A percentile compares a stretch with the other conserved stretches of the same genome.
These are phyloP conservation scores for Umbilicus rupestris DNA, from an alignment of 164 flowering plant genomes.

Conservation along the genomic window DNA sequence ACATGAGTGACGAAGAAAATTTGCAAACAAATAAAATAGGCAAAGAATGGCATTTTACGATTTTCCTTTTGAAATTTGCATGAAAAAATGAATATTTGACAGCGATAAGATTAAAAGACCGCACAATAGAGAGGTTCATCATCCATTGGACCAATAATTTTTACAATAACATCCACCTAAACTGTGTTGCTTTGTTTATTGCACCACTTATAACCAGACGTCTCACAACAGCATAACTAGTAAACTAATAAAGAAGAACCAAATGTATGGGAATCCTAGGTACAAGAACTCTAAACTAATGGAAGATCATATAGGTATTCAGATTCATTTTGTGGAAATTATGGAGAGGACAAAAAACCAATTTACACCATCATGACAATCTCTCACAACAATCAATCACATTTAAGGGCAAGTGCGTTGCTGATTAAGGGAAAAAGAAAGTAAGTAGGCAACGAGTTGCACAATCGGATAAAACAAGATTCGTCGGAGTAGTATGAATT, in stretches of 20 bases:
- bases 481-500: not conserved
- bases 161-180: too few relatives aligned
- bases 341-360: not conserved
- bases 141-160: too few relatives aligned
- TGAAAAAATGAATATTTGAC: too few relatives aligned
- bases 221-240: too few relatives aligned
- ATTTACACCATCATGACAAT: not conserved
- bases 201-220: too few relatives aligned
- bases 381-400: not conserved
- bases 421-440: not conserved
- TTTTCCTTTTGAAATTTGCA: too few relatives aligned
- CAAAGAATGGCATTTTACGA: too few relatives aligned
- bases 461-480: too few relatives aligned
- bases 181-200: too few relatives aligned
- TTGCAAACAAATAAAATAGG: too few relatives aligned
- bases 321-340: not conserved
- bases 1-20: not conserved
- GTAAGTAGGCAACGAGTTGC: not conserved
- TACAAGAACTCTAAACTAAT: not conserved
- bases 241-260: not conserved
- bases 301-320: not conserved
- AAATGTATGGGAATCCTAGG: not conserved
- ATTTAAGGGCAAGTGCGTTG: not conserved
- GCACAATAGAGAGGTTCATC: too few relatives aligned
- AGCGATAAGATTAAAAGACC: too few relatives aligned